Evolutionary conservation across 2,329 filamentous ascomycete genomes (phyloP), one percentile per base, ranked within the genome.

Genomic region (Botrytis medusae): DNA sequence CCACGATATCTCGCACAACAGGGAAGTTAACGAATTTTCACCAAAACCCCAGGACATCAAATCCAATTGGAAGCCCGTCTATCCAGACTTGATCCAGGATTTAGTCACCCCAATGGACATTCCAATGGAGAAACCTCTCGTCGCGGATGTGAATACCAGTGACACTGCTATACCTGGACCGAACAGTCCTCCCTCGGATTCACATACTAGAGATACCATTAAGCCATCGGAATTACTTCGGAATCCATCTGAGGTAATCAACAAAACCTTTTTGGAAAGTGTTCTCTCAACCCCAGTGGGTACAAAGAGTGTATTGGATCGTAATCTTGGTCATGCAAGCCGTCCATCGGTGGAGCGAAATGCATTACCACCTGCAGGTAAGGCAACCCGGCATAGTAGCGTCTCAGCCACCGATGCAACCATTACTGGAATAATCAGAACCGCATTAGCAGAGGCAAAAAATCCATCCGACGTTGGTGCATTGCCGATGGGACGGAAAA

Each of bases 161-260:
- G 44, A 12, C 22, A 44, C 32, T 37, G 46, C n/a, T 14, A 64
- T 69, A 48, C 60, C 74, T 64, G 70, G 75, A 63, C 69, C 74
- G 16, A 74, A 61, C 32, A 63, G 62, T 25, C 70, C 74, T 70
- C 42, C 57, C 42, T 63, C 75, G 54, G 74, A 76, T 62, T 59
- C 68, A 42, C 72, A 71, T 25, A 72, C 69, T n/a, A 69, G 51
- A n/a, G 74, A 76, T 22, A 79, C 78, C 44, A 72, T 79, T 12
- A 73, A 80, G 54, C 78, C 77, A 42, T 72, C 75, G 59, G 77
- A 79, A 44, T 72, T 79, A 69, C 74, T 77, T 48, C 69, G 42
- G 40, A 46, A 67, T 12, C 72, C 74, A 40, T 63, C 59, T 16
- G 72, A 74, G 54, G 72, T 51, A 62, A 74, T 73, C 54, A 77